Evolutionary conservation across 495 filamentous ascomycete species (phyloP).

Genomic region (Penicillium soppii): DNA sequence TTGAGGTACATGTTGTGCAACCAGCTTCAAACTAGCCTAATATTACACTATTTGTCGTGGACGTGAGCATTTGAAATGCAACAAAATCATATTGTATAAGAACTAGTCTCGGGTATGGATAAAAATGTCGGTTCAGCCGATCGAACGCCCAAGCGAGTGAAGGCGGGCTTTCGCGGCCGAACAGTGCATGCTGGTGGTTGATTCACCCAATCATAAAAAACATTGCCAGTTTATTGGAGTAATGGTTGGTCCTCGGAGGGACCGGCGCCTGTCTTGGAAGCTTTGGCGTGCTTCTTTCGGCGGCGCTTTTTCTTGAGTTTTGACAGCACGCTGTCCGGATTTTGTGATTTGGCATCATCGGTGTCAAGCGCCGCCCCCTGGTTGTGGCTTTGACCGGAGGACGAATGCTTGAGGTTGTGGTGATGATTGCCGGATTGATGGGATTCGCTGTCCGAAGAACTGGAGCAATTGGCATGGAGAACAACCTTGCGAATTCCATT

Average conservation of each 20-base stretch:
- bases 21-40: too few species aligned
- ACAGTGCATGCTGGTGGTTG: neutral
- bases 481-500: constrained; percentile 84
- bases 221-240: neutral
- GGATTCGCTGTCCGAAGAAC: constrained; percentile 39
- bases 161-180: neutral
- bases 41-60: too few species aligned
- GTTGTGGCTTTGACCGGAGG: neutral
- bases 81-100: neutral
- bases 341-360: constrained; percentile 1
- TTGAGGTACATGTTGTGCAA: too few species aligned
- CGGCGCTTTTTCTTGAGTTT: constrained; percentile 9
- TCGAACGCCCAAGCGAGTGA: neutral
- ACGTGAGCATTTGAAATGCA: too few species aligned
- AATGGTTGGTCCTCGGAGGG: constrained; percentile 8
- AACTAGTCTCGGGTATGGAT: neutral
- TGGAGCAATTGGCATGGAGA: constrained; percentile 66
- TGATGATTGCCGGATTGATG: neutral
- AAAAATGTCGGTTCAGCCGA: neutral
- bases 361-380: neutral
- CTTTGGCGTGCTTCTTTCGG: constrained; percentile 8
- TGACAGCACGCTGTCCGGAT: neutral
- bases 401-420: neutral
- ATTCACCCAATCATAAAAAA: too few species aligned
- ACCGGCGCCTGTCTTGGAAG: neutral